Evolutionary conservation across 2,329 filamentous ascomycete genomes (phyloP), one percentile per base, ranked within the genome.

Genomic region (Zymoseptoria pseudotritici): DNA sequence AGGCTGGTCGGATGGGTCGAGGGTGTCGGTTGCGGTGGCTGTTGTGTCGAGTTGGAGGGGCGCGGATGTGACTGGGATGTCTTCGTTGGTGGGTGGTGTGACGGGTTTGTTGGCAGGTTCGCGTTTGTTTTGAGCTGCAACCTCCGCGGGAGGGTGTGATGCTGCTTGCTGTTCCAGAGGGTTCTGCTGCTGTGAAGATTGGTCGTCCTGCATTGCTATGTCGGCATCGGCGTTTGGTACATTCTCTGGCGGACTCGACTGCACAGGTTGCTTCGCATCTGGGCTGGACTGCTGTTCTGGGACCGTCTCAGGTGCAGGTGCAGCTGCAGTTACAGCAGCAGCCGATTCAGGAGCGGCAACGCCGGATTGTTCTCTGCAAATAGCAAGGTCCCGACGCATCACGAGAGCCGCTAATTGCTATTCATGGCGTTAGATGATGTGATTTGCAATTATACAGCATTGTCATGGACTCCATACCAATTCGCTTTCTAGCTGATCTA

Each of bases 401-500:
- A 75, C 70, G 9, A 63, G 56, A 55, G 70, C 64, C 13, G 72
- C 71, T 17, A 66, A 54, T 64, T 70, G 68, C 71, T 74, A 36
- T 7, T 9, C 50, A 51, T 9, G n/a, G n/a, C 9, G 52, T 63
- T 19, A 63, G 58, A 19, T 1, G 31, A 4, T 4, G 19, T 20
- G 9, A 21, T 3, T 17, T 4, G 50, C 50, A 11, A 5, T 24
- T 11, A 51, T 24, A 1, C 8, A 10, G n/a, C n/a, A n/a, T n/a
- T n/a, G n/a, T n/a, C n/a, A n/a, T 29, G 50, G 11, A 9, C 36
- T 1, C 64, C 73, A 22, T 65, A 77, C 74, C 50, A 82, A 67
- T 57, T 81, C 75, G 52, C 73, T 72, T 65, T 81, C 79, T 13
- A 82, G 72, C 59, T 77, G 72, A 68, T 82, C 79, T n/a, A 82